phyloP scores from a whole-genome alignment of 768 basidiomycete genomes.

The Mycena capillaripes region DNA sequence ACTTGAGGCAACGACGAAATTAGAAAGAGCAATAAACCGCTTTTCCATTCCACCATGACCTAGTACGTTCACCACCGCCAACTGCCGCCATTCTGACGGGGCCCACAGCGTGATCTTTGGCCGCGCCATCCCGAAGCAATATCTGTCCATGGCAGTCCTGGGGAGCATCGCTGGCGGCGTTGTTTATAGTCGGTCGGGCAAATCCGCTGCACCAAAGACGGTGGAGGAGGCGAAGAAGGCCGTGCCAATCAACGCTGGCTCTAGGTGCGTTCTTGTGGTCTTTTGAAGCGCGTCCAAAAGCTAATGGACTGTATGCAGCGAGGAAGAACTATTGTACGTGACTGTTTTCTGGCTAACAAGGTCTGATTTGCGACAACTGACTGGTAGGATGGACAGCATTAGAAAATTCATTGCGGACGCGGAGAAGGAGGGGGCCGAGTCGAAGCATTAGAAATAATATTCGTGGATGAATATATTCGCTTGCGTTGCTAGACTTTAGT shows the following conservation, averaged over 20 bases:
- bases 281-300: constrained; percentile 5
- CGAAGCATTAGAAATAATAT: constrained; percentile 59
- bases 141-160: constrained; percentile 81
- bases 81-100: background rate
- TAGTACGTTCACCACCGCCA: constrained; percentile 31
- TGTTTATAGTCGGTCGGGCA: constrained; percentile 63
- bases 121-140: constrained; percentile 85
- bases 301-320: constrained; percentile 59
- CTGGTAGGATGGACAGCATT: constrained; percentile 74
- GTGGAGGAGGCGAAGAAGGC: constrained; percentile 72
- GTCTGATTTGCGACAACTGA: constrained; percentile 54
- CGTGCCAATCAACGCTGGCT: constrained; percentile 75
- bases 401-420: constrained; percentile 85
- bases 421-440: constrained; percentile 71
- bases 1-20: background rate
- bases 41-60: constrained; percentile 34
- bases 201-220: constrained; percentile 57
- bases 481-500: constrained; percentile 24
- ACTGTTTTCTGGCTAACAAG: constrained; percentile 27
- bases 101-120: constrained; percentile 77
- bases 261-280: constrained; percentile 65
- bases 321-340: constrained; percentile 89
- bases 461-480: constrained; percentile 11
- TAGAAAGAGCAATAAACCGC: background rate
- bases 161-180: constrained; percentile 67